These are phyloP conservation scores for Fraxinus quadrangulata DNA, from an alignment of 257 asterid genomes.

Conservation along the genomic window DNA sequence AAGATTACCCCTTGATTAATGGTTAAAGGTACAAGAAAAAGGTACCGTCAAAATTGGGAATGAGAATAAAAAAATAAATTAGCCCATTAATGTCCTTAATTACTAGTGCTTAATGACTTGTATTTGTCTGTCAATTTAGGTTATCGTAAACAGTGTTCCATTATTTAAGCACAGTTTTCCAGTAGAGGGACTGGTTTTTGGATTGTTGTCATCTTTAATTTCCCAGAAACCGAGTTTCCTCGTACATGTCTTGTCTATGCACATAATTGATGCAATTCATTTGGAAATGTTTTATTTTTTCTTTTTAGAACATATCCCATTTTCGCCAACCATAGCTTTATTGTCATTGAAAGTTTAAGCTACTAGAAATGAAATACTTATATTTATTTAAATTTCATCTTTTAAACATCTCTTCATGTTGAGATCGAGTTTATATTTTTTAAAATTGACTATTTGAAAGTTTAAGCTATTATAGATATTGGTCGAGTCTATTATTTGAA, in stretches of 20 bases:
- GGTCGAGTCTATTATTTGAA: too few relatives aligned
- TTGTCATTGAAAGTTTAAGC: not conserved
- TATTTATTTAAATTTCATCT: not conserved
- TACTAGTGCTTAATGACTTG: constrained; percentile 54
- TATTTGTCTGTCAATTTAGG: constrained; percentile 44
- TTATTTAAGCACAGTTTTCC: constrained; percentile 31
- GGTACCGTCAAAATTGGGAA: constrained; percentile 51
- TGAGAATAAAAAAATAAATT: not conserved
- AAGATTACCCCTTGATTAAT: constrained; percentile 32
- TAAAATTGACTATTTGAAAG: too few relatives aligned
- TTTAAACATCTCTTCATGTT: not conserved
- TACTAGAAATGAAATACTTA: too few relatives aligned
- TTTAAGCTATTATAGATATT: too few relatives aligned
- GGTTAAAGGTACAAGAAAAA: constrained; percentile 33
- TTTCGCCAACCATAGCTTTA: not conserved
- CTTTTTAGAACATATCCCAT: not conserved
- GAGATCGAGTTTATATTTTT: not conserved
- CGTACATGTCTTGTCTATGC: constrained; percentile 57
- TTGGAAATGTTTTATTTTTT: not conserved
- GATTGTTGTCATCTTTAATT: constrained; percentile 48
- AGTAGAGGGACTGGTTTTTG: constrained; percentile 63
- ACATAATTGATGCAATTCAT: constrained; percentile 1
- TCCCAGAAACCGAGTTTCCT: constrained; percentile 55
- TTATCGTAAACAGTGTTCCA: constrained; percentile 21
- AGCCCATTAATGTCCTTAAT: constrained; percentile 35